phyloP scores from a whole-genome alignment of 495 filamentous ascomycete species.

The Penicillium cosmopolitanum region DNA sequence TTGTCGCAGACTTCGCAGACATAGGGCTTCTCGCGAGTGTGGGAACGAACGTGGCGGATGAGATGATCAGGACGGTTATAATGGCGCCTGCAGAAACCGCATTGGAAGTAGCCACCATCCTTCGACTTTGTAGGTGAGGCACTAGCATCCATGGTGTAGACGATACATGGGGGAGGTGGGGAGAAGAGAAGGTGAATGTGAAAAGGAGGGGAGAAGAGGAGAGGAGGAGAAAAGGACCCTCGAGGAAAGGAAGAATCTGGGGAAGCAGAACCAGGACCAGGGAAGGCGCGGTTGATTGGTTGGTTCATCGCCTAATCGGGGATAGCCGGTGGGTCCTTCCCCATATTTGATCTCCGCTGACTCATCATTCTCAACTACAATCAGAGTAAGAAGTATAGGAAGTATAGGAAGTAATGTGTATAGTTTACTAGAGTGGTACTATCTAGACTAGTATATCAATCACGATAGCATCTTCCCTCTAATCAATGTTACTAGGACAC shows the following conservation, averaged over 20 bases:
- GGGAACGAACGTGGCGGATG: constrained; percentile 60
- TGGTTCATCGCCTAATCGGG: no score
- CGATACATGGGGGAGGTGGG: neutral
- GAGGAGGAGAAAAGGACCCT: neutral
- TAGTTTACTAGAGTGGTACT: no score
- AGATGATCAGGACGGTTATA: constrained; percentile 62
- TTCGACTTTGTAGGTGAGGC: constrained; percentile 25
- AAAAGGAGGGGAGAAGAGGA: neutral
- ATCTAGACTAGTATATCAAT: neutral
- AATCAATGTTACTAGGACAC: no score
- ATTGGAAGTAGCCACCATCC: constrained; percentile 50
- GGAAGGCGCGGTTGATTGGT: neutral
- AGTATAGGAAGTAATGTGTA: no score
- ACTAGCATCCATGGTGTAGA: neutral
- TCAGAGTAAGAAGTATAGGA: no score
- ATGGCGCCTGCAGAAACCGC: constrained; percentile 55
- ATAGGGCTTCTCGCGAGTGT: constrained; percentile 61
- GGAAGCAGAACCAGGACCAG: neutral
- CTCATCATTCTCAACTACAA: neutral
- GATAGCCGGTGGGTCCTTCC: no score
- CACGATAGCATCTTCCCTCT: neutral
- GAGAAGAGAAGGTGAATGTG: neutral
- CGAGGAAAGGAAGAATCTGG: neutral
- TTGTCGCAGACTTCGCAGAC: constrained; percentile 53
- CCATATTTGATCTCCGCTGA: neutral